phyloP scores from a whole-genome alignment of 2,329 filamentous ascomycete species.

The Fusarium redolens region DNA sequence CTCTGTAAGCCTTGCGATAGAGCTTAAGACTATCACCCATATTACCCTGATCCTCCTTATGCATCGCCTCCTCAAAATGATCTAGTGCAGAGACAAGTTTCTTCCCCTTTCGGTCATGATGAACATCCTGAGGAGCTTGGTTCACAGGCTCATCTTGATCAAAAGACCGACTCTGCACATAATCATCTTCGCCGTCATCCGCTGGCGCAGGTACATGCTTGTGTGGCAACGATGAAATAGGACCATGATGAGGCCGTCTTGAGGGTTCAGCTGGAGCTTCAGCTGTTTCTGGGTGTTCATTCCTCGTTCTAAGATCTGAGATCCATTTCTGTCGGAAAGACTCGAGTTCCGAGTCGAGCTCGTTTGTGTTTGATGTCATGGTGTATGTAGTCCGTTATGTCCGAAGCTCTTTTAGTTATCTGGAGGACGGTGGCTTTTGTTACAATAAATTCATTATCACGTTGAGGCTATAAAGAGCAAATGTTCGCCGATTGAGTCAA shows the following conservation, averaged over 20 bases:
- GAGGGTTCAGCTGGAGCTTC: slow-evolving; percentile 23
- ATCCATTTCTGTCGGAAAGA: slow-evolving; percentile 88
- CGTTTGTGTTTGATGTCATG: slow-evolving; percentile 46
- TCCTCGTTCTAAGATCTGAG: slow-evolving; percentile 73
- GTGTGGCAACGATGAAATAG: slow-evolving; percentile 35
- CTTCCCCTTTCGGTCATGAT: slow-evolving; percentile 32
- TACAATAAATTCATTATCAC: slow-evolving; percentile 40
- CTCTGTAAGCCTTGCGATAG: slow-evolving; percentile 91
- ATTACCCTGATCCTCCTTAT: slow-evolving; percentile 85
- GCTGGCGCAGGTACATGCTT: slow-evolving; percentile 18
- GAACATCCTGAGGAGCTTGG: slow-evolving; percentile 5
- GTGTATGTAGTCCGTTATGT: slow-evolving; percentile 27
- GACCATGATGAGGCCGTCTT: slow-evolving; percentile 30
- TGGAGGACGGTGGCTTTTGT: slow-evolving; percentile 3
- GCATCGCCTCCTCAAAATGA: slow-evolving; percentile 91
- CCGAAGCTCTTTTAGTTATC: background rate
- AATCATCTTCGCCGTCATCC: slow-evolving; percentile 53
- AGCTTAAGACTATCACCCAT: slow-evolving; percentile 88
- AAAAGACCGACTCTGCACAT: slow-evolving; percentile 49
- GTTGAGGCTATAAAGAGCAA: background rate
- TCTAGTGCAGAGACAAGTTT: slow-evolving; percentile 84
- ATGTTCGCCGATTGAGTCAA: slow-evolving; percentile 33
- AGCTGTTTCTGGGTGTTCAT: slow-evolving; percentile 38
- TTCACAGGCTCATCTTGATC: slow-evolving; percentile 40
- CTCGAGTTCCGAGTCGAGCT: slow-evolving; percentile 78